Base-by-base conservation (phyloP, 1,284 basidiomycete genomes). In the Kwoniella shivajii region DNA sequence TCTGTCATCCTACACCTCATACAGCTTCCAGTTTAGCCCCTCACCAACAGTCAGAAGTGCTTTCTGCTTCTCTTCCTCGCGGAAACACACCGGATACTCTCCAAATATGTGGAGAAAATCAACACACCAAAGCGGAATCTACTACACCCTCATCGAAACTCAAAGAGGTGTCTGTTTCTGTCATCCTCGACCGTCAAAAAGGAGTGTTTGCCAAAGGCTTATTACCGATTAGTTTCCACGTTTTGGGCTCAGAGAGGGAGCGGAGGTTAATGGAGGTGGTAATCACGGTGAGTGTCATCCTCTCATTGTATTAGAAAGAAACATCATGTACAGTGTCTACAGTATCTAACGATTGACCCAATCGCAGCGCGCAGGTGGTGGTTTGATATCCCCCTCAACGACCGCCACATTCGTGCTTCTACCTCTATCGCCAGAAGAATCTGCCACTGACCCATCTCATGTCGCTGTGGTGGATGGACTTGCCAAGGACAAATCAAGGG, bases 141-240 rank as follows among this genome's bases (percentile, higher is more conserved):
- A n/a, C n/a, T n/a, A n/a, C n/a, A n/a, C n/a, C n/a, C n/a, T n/a
- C n/a, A n/a, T n/a, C n/a, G n/a, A n/a, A n/a, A n/a, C n/a, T n/a
- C n/a, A n/a, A n/a, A n/a, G n/a, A n/a, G n/a, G n/a, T n/a, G n/a
- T n/a, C n/a, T n/a, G n/a, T n/a, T n/a, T n/a, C n/a, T n/a, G n/a
- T n/a, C n/a, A n/a, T n/a, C n/a, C n/a, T n/a, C n/a, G n/a, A n/a
- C n/a, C n/a, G n/a, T n/a, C 33, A 36, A 37, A 18, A 50, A 41
- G 48, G 36, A 5, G 36, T 50, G 2, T 50, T 38, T 16, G 26
- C 27, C 14, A 48, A 26, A 27, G 36, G 37, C 16, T 9, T 50
- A 10, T 41, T 50, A 41, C 48, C 48, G 9, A 20, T 50, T 11
- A 30, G 48, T 10, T 50, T 50, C 24, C 37, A 50, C 24, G 37